A percentile compares a stretch with the other conserved stretches of the same genome.
Conservation (phyloP, 805 yeast species). For the Komagataella pseudopastoris region DNA sequence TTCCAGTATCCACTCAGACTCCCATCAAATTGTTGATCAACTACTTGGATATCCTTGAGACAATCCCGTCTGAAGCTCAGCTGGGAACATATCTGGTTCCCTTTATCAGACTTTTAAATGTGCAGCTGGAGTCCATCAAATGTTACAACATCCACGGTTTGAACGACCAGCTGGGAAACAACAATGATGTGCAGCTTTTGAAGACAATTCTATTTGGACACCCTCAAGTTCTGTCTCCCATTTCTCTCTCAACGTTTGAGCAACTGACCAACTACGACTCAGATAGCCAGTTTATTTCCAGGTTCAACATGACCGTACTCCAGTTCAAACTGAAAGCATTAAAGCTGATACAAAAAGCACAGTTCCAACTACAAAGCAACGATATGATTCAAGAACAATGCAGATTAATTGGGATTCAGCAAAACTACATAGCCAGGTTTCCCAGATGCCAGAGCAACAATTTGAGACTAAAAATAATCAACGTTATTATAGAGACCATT, state of each 20-base stretch:
- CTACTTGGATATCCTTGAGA: background rate
- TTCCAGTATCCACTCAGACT: background rate
- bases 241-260: background rate
- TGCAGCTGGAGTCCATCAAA: background rate
- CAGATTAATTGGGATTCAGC: slow-evolving; percentile 32
- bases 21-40: background rate
- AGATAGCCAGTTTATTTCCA: background rate
- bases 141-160: background rate
- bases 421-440: slow-evolving; percentile 25
- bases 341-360: background rate
- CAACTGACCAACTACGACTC: background rate
- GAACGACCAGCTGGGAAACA: background rate
- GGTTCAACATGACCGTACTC: background rate
- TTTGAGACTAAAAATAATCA: slow-evolving; percentile 25
- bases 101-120: background rate
- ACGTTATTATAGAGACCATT: slow-evolving; percentile 16
- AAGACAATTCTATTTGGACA: background rate
- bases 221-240: background rate
- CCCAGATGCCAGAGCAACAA: slow-evolving; percentile 28
- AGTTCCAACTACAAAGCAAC: background rate
- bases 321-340: background rate
- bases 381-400: background rate
- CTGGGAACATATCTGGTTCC: background rate
- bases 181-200: background rate
- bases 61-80: background rate